A percentile compares a stretch with the other conserved stretches of the same genome.
phyloP scores from a whole-genome alignment of 805 yeast species.

The Candida pseudofarinosa region DNA sequence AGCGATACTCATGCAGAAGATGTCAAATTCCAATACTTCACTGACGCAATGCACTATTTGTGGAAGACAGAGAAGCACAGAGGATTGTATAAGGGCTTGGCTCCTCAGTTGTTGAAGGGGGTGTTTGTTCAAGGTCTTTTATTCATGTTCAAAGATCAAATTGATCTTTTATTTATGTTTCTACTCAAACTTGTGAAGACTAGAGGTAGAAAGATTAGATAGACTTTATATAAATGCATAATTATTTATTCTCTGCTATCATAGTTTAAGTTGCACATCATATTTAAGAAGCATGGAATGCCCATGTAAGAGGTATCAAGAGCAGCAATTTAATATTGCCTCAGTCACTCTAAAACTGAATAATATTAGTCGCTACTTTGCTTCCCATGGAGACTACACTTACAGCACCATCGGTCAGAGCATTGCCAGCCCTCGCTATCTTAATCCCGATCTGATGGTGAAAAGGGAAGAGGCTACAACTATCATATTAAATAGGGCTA shows the following conservation, averaged over 20 bases:
- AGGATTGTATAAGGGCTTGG: slow-evolving; percentile 75
- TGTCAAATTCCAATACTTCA: slow-evolving; percentile 51
- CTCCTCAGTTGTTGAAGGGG: slow-evolving; percentile 78
- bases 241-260: too few species aligned
- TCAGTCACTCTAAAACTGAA: too few species aligned
- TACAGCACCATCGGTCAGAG: too few species aligned
- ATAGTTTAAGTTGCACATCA: too few species aligned
- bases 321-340: too few species aligned
- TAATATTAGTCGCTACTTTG: too few species aligned
- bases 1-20: slow-evolving; percentile 28
- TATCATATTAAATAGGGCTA: not conserved
- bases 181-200: slow-evolving; percentile 27
- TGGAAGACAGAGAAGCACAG: slow-evolving; percentile 58
- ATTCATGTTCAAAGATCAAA: slow-evolving; percentile 76
- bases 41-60: slow-evolving; percentile 58
- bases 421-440: too few species aligned
- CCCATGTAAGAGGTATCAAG: too few species aligned
- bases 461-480: too few species aligned
- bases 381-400: too few species aligned
- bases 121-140: slow-evolving; percentile 80
- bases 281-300: too few species aligned
- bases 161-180: slow-evolving; percentile 38
- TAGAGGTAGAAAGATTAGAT: slow-evolving; percentile 4
- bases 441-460: too few species aligned
- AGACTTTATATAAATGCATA: not conserved